A percentile compares a stretch with the other conserved stretches of the same genome.
phyloP scores from a whole-genome alignment of 176 grass and related monocot species.

The Eleusine indica region DNA sequence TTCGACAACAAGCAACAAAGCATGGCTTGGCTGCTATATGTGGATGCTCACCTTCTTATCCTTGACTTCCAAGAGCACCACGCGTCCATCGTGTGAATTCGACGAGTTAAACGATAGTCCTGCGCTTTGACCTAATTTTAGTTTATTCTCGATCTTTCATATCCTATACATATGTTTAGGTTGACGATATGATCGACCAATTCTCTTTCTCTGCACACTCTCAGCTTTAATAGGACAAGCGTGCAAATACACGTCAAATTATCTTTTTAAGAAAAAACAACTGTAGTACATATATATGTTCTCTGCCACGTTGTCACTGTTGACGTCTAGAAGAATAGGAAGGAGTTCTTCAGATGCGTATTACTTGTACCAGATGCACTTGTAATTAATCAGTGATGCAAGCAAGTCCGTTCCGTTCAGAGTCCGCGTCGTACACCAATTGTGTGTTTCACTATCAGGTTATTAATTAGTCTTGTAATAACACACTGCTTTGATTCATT shows the following conservation, averaged over 20 bases:
- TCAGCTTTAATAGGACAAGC: not conserved
- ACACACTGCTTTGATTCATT: not conserved
- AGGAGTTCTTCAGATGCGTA: not conserved
- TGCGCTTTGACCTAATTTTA: too few relatives aligned
- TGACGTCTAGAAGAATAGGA: not conserved
- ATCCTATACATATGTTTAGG: not conserved
- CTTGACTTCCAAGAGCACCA: conserved; percentile 26
- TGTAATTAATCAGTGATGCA: conserved; percentile 21
- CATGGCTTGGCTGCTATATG: not conserved
- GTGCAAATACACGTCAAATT: not conserved
- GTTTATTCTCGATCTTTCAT: not conserved
- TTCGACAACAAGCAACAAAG: not conserved
- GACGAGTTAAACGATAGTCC: too few relatives aligned
- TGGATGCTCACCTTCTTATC: conserved; percentile 18
- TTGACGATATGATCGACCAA: not conserved
- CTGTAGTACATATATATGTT: too few relatives aligned
- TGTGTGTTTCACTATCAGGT: not conserved
- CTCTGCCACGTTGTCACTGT: not conserved
- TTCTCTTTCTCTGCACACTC: not conserved
- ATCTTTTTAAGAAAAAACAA: not conserved
- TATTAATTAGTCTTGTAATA: not conserved
- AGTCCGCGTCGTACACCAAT: not conserved
- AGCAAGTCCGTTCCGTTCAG: not conserved
- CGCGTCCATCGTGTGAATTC: too few relatives aligned
- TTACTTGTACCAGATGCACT: not conserved